Evolutionary conservation across 2,329 filamentous ascomycete genomes (phyloP).

Genomic region (Verticillium nubilum): DNA sequence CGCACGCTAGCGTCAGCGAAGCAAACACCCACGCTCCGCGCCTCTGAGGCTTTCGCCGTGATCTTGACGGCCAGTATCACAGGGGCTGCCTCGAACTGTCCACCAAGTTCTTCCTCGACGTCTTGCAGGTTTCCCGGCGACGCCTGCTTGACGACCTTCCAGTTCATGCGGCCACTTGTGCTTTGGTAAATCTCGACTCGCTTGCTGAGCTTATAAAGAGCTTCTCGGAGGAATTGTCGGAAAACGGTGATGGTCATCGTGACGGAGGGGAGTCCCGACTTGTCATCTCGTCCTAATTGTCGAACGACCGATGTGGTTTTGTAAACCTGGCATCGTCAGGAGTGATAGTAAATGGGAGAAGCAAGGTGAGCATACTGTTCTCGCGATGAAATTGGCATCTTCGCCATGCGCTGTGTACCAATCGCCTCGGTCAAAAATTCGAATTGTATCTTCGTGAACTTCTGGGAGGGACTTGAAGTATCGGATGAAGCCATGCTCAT

Average conservation of each 20-base stretch:
- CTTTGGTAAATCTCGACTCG: slow-evolving; percentile 87
- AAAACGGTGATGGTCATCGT: slow-evolving; percentile 95
- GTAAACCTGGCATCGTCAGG: slow-evolving; percentile 60
- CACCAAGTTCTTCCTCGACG: slow-evolving; percentile 89
- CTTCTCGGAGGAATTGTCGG: slow-evolving; percentile 90
- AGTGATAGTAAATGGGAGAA: too few relatives aligned
- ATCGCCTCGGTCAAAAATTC: slow-evolving; percentile 90
- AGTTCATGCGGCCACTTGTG: slow-evolving; percentile 72
- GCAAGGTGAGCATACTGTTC: slow-evolving; percentile 65
- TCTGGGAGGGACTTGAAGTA: slow-evolving; percentile 84
- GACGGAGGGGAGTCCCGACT: slow-evolving; percentile 83
- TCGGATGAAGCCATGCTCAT: slow-evolving; percentile 93
- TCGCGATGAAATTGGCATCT: slow-evolving; percentile 78
- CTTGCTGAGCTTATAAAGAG: slow-evolving; percentile 85
- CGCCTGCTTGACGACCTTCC: slow-evolving; percentile 87
- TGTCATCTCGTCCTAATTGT: slow-evolving; percentile 77
- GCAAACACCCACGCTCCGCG: slow-evolving; percentile 84
- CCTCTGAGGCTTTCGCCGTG: slow-evolving; percentile 78
- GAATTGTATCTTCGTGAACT: slow-evolving; percentile 68
- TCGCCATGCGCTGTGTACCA: slow-evolving; percentile 93
- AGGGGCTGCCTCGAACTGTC: slow-evolving; percentile 80
- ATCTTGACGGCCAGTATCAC: slow-evolving; percentile 96
- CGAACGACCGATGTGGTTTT: slow-evolving; percentile 95
- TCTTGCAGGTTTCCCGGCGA: slow-evolving; percentile 96
- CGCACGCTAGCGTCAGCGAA: slow-evolving; percentile 96